Evolutionary conservation across 2,329 filamentous ascomycete genomes (phyloP).

Genomic region (Aspergillus sp.): DNA sequence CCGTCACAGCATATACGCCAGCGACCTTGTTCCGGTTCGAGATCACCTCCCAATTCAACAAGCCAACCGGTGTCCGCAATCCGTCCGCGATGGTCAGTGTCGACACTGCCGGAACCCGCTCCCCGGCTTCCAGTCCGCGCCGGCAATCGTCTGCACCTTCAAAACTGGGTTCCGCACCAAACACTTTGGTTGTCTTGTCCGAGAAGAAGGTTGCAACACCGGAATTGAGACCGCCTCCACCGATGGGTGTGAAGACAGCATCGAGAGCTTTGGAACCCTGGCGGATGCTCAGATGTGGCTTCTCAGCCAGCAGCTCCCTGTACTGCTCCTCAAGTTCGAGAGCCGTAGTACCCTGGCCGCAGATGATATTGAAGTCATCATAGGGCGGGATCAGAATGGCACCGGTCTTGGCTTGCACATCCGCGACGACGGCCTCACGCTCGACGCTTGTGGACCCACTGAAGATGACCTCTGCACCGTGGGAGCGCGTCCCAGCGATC

Average conservation of each 20-base stretch:
- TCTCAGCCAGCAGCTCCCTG: conserved; percentile 49
- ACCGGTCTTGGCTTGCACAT: conserved; percentile 69
- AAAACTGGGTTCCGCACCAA: conserved; percentile 81
- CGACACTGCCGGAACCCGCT: conserved; percentile 67
- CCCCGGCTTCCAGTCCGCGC: conserved; percentile 65
- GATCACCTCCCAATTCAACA: conserved; percentile 75
- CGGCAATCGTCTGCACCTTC: conserved; percentile 82
- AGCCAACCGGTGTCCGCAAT: conserved; percentile 77
- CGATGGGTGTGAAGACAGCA: conserved; percentile 78
- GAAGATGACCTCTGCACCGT: conserved; percentile 78
- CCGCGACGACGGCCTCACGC: conserved; percentile 73
- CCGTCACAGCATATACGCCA: conserved; percentile 72
- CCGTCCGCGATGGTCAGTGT: conserved; percentile 87
- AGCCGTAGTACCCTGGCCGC: conserved; percentile 88
- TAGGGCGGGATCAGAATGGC: conserved; percentile 85
- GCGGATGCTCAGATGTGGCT: conserved; percentile 27
- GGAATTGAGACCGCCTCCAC: conserved; percentile 84
- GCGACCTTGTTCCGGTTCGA: conserved; percentile 68
- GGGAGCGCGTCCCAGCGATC: conserved; percentile 75
- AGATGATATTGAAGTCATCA: conserved; percentile 86
- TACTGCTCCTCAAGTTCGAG: conserved; percentile 81
- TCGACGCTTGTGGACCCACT: conserved; percentile 78
- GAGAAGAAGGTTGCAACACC: conserved; percentile 75
- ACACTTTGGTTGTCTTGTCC: conserved; percentile 72
- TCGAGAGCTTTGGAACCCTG: conserved; percentile 48